phyloP scores from a whole-genome alignment of 371 early-diverging fungal species.

The Rhizomucor miehei region DNA sequence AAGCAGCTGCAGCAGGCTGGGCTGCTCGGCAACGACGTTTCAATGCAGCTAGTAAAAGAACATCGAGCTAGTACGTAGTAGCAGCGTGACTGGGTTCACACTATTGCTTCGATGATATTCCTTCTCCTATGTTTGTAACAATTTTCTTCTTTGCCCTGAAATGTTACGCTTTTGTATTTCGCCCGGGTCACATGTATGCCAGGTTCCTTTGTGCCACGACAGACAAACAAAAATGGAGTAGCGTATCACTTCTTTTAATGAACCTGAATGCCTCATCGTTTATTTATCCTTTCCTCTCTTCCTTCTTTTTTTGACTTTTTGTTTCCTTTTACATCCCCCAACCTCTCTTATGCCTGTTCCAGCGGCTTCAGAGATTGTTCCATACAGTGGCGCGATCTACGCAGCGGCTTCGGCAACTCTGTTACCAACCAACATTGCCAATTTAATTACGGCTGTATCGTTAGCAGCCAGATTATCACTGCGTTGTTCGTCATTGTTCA shows the following conservation, averaged over 20 bases:
- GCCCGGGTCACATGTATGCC: too few relatives aligned
- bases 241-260: not conserved
- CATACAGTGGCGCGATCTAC: not conserved
- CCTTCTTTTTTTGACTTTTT: conserved; percentile 8
- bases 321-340: conserved; percentile 4
- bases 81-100: too few relatives aligned
- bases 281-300: not conserved
- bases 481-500: conserved; percentile 36
- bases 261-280: not conserved
- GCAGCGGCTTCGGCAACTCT: conserved; percentile 10
- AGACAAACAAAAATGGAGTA: too few relatives aligned
- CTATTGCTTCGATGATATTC: too few relatives aligned
- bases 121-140: too few relatives aligned
- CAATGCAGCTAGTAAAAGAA: too few relatives aligned
- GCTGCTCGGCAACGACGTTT: too few relatives aligned
- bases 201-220: too few relatives aligned
- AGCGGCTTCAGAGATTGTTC: not conserved
- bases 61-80: too few relatives aligned
- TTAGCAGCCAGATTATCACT: conserved; percentile 41
- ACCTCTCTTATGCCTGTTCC: not conserved
- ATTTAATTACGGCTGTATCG: conserved; percentile 34
- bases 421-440: conserved; percentile 44
- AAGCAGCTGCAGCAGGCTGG: too few relatives aligned
- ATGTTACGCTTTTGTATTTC: too few relatives aligned
- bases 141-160: too few relatives aligned